A percentile compares a stretch with the other conserved stretches of the same genome.
Conservation (phyloP, 1,284 basidiomycete species). For the Boletellus sp. region DNA sequence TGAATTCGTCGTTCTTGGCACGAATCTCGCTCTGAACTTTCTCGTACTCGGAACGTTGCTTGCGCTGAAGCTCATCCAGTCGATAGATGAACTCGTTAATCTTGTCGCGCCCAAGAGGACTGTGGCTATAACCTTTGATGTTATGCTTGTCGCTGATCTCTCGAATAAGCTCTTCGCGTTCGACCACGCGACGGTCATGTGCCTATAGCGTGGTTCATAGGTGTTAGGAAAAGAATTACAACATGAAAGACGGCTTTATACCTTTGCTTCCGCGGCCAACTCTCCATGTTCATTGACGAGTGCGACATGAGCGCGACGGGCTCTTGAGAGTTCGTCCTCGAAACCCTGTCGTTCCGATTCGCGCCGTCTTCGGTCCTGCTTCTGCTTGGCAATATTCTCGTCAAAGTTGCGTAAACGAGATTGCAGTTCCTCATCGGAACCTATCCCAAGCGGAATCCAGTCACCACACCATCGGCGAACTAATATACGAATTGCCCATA, state of each 20-base stretch:
- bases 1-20: constrained; percentile 56
- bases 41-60: constrained; percentile 55
- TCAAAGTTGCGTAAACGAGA: constrained; percentile 72
- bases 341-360: constrained; percentile 55
- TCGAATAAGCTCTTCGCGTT: constrained; percentile 74
- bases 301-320: constrained; percentile 53
- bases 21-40: constrained; percentile 59
- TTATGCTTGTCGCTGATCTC: constrained; percentile 66
- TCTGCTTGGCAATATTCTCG: constrained; percentile 54
- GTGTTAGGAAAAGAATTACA: neutral
- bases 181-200: constrained; percentile 69
- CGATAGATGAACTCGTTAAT: constrained; percentile 67
- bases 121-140: constrained; percentile 71
- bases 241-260: constrained; percentile 18
- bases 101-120: constrained; percentile 63
- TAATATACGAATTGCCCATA: constrained; percentile 23
- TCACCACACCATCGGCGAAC: neutral
- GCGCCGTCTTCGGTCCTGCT: constrained; percentile 46
- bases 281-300: constrained; percentile 60
- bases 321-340: constrained; percentile 56
- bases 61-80: constrained; percentile 56
- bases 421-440: constrained; percentile 74
- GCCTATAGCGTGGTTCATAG: constrained; percentile 43
- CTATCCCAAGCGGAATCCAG: constrained; percentile 38
- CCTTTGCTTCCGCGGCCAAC: constrained; percentile 65